Evolutionary conservation across 371 early-diverging fungal species (phyloP).

Genomic region (Cokeromyces recurvatus): DNA sequence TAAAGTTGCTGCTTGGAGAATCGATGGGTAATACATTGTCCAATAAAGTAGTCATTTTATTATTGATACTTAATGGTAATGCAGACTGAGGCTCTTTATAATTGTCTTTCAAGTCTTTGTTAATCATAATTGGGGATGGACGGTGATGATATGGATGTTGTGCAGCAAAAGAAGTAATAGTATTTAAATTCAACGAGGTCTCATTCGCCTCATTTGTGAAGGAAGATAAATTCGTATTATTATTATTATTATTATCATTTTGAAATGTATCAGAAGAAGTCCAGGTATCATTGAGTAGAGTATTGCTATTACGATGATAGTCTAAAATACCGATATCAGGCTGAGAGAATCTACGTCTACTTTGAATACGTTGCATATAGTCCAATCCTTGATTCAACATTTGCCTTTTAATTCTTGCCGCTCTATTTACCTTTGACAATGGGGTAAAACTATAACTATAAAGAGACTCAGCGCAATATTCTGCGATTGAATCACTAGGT

Average conservation of each 20-base stretch:
- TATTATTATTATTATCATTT: neutral
- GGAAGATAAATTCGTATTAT: neutral
- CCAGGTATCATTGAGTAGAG: slow-evolving; percentile 22
- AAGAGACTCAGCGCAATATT: slow-evolving; percentile 42
- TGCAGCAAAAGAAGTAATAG: too few species aligned
- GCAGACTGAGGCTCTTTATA: neutral
- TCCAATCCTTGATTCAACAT: slow-evolving; percentile 49
- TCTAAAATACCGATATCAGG: slow-evolving; percentile 35
- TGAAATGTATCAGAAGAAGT: too few species aligned
- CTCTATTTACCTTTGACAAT: slow-evolving; percentile 32
- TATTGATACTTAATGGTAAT: neutral
- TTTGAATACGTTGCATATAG: slow-evolving; percentile 52
- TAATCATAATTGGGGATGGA: neutral
- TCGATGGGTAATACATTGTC: neutral
- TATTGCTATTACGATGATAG: too few species aligned
- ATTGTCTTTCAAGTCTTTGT: neutral
- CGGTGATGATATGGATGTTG: neutral
- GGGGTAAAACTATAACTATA: slow-evolving; percentile 58
- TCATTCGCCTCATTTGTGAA: neutral
- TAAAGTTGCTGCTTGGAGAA: neutral
- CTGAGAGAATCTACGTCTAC: slow-evolving; percentile 35
- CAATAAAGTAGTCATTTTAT: neutral
- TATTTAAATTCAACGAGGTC: neutral
- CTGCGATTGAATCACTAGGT: slow-evolving; percentile 14
- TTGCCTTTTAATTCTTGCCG: slow-evolving; percentile 36